Evolutionary conservation across 805 yeast genomes (phyloP), one percentile per base, ranked within the genome.

Genomic region (Suhomyces sp.): DNA sequence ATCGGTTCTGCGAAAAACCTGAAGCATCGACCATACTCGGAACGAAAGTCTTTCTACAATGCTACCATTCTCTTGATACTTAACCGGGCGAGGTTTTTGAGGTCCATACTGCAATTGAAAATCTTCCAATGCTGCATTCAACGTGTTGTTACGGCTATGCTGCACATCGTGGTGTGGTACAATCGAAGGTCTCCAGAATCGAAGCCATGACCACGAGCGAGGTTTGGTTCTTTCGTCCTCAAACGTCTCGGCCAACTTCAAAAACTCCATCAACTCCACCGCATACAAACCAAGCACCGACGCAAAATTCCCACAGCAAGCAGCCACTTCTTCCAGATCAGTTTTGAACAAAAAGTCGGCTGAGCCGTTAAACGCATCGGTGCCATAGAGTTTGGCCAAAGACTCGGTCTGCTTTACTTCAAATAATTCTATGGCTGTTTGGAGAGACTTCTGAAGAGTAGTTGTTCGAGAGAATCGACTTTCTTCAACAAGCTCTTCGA

Each of bases 241-340:
- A 54, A 75, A 81, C 6, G 74, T 71, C 10, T 72, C 73, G 33
- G 83, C 62, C 7, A 73, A 56, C 10, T 68, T 68, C 37, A 87
- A 64, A 53, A 84, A 81, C 2, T 66, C 68, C 19, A 67, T 61
- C 47, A 88, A 66, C 55, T 86, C 91, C 33, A 72, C 72, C 1
- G 89, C 83, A 57, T 82, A 83, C 50, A 86, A 82, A 2, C 82
- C 79, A 37, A 89, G 63, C 21, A 87, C 74, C 33, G 84, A 80
- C 1, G 92, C 77, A 61, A 88, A 88, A 63, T 88, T 87, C 1
- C 92, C 93, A 70, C 94, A 87, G 44, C 88, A 81, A 0, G 96
- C 96, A 1, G 92, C 87, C 3, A 88, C 86, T 57, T 87, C 91
- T 67, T 88, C 96, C 58, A 85, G 87, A 53, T 84, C 86, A 1